A percentile compares a stretch with the other conserved stretches of the same genome.
Evolutionary conservation across 345 rosid species (phyloP).

Genomic region (Eucalyptus polyanthemos): DNA sequence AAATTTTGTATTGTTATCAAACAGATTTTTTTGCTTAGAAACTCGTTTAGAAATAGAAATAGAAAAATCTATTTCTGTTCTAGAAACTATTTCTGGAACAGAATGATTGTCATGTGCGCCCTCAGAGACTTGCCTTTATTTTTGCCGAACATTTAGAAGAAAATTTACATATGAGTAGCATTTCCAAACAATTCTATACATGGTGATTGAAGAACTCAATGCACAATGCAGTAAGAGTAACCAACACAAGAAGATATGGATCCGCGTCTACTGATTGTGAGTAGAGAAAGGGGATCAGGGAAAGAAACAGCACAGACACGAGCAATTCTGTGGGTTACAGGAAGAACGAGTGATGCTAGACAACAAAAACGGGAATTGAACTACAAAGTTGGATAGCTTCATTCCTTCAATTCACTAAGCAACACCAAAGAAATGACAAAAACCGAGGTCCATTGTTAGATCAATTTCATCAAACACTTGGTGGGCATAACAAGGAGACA

Average conservation of each 20-base stretch:
- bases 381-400: not conserved
- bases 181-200: not conserved
- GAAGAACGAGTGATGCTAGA: not conserved
- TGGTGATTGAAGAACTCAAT: not conserved
- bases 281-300: not conserved
- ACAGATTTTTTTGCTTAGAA: too few species aligned
- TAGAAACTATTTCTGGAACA: too few species aligned
- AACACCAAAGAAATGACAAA: not conserved
- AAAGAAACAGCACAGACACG: not conserved
- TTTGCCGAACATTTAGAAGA: not conserved
- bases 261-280: not conserved
- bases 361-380: not conserved
- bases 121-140: not conserved
- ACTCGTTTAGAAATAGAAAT: too few species aligned
- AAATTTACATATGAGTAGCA: constrained; percentile 7
- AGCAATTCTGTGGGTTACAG: not conserved
- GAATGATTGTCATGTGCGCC: too few species aligned
- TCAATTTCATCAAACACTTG: not conserved
- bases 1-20: too few species aligned
- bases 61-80: too few species aligned
- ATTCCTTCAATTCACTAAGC: not conserved
- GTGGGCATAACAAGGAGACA: not conserved
- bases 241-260: not conserved
- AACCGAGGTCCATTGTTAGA: not conserved
- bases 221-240: not conserved